Base-by-base conservation (phyloP, 306 rosid genomes). In the Rubus parviflorus region DNA sequence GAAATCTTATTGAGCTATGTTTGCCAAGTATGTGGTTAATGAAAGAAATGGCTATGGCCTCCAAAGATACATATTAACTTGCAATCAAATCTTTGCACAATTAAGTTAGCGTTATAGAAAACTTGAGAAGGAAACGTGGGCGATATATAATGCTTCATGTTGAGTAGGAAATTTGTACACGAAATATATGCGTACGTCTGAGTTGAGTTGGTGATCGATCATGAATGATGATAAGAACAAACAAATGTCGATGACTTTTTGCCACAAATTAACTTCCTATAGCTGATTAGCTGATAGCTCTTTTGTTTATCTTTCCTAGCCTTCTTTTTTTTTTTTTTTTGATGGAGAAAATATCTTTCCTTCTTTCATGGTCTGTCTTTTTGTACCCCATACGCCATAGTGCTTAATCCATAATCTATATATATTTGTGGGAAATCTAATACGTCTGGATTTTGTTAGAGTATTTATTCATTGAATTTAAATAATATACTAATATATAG, bases 171-270 rank as follows among this genome's bases (percentile, higher is more conserved):
- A 12, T 20, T 73, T 41, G 23, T 7, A 57, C 77, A 57, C 54
- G 77, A 73, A 73, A 73, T 15, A 17, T 41, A 25, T 22, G 8
- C 6, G 3, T 58, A 5, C 68, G 14, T 23, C 7, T 20, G 42
- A 13, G 11, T 8, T 20, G 23, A 51, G 46, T 8, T 42, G 46
- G 45, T 62, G 42, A 61, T 9, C 15, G 53, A 14, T 61, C n/a
- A 30, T 4, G 38, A n/a, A 58, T 15, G 13, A 62, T 62, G 76
- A 73, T 73, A 73, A 73, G 68, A 73, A 41, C 77, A 70, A 16
- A 52, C 35, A 63, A 9, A 56, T 40, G 49, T 56, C 25, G 30
- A 49, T 51, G 35, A 67, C 49, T 16, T 22, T 49, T 23, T 15
- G 74, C 16, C 17, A 6, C 74, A 70, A 47, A n/a, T n/a, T n/a